These are phyloP conservation scores for Teunomyces aglyptinius DNA, from an alignment of 805 yeast genomes.

Conservation along the genomic window DNA sequence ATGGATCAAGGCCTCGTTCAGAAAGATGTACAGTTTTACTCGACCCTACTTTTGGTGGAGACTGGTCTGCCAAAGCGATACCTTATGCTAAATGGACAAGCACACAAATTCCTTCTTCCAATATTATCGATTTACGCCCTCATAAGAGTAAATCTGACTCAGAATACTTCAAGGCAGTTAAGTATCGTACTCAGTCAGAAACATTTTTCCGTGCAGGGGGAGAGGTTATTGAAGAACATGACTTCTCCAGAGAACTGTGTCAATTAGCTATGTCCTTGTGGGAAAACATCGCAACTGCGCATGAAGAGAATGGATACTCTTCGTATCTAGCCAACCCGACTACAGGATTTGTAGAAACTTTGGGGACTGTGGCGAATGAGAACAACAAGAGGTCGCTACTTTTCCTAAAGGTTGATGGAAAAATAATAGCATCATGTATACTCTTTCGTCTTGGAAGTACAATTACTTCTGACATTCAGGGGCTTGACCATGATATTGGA, in stretches of 20 bases:
- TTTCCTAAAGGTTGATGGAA: conserved; percentile 36
- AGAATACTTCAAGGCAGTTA: conserved; percentile 40
- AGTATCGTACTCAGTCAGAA: conserved; percentile 38
- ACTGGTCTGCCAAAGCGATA: conserved; percentile 29
- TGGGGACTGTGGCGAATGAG: conserved; percentile 25
- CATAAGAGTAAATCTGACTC: conserved; percentile 23
- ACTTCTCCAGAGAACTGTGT: conserved; percentile 31
- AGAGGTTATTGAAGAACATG: conserved; percentile 28
- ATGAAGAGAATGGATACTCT: conserved; percentile 35
- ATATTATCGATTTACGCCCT: conserved; percentile 40
- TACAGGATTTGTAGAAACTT: conserved; percentile 23
- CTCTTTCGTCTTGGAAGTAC: conserved; percentile 43
- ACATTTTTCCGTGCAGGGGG: conserved; percentile 35
- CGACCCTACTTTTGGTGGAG: conserved; percentile 37
- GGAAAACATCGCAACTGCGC: conserved; percentile 37
- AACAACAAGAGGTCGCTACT: conserved; percentile 30
- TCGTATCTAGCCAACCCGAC: conserved; percentile 36
- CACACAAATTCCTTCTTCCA: conserved; percentile 36
- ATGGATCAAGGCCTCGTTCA: conserved; percentile 12
- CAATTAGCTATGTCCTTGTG: conserved; percentile 29
- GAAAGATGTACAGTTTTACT: conserved; percentile 33
- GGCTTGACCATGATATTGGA: conserved; percentile 39
- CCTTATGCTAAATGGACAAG: conserved; percentile 38
- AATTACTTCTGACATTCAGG: conserved; percentile 44
- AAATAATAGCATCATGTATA: conserved; percentile 39